A percentile compares a stretch with the other conserved stretches of the same genome.
Evolutionary conservation across 805 yeast genomes (phyloP).

Genomic region (Wickerhamiella azyma): DNA sequence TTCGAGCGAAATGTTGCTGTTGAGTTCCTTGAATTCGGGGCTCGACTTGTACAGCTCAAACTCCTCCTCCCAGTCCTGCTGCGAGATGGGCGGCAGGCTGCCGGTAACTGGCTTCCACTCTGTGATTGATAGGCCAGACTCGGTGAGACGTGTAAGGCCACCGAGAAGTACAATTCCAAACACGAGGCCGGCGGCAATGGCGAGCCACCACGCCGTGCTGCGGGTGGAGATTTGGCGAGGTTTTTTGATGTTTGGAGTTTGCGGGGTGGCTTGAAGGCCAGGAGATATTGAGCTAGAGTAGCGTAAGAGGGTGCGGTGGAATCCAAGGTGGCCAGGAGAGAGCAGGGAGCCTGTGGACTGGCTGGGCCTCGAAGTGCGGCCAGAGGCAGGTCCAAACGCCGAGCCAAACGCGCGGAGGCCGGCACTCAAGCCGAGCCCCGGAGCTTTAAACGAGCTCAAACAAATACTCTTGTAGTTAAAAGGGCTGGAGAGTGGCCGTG

Average conservation of each 20-base stretch:
- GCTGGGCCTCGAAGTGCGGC: too few species aligned
- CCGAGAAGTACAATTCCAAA: conserved; percentile 95
- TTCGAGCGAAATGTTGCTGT: conserved; percentile 76
- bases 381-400: too few species aligned
- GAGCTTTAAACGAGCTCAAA: too few species aligned
- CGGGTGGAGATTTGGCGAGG: conserved; percentile 34
- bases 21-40: conserved; percentile 83
- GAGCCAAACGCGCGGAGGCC: too few species aligned
- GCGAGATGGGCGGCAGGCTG: conserved; percentile 70
- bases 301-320: neutral
- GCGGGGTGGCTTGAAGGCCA: conserved; percentile 16
- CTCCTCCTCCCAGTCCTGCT: conserved; percentile 75
- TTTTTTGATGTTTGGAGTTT: conserved; percentile 10
- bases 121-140: conserved; percentile 88
- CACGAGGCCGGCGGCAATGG: conserved; percentile 76
- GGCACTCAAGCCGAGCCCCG: too few species aligned
- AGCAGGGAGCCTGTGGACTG: too few species aligned
- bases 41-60: conserved; percentile 67
- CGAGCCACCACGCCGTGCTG: conserved; percentile 71
- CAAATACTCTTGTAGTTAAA: too few species aligned
- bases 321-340: neutral
- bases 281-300: neutral
- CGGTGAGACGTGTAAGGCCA: conserved; percentile 89
- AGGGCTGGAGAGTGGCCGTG: too few species aligned
- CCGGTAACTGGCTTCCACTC: conserved; percentile 99